Base-by-base conservation (phyloP, 2,329 filamentous ascomycete species). In the Calonectria hongkongensis region DNA sequence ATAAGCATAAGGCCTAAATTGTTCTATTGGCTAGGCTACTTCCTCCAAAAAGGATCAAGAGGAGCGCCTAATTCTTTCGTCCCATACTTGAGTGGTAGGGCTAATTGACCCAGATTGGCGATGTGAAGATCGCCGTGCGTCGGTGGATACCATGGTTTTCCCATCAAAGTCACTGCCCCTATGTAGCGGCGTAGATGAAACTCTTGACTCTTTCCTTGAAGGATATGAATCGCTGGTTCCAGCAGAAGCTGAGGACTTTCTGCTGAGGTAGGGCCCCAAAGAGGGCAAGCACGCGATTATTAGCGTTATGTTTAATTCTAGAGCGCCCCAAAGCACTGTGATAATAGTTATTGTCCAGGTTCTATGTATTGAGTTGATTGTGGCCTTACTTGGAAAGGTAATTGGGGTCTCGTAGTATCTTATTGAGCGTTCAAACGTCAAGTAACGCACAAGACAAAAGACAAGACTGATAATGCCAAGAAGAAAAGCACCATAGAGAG, bases 231-330 rank as follows among this genome's bases (percentile, higher is more conserved):
- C 33, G 2, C n/a, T 12, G 25, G 33, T 15, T 25, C 12, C 12
- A 15, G 33, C 16, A 18, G 54, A 27, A 18, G 4, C 21, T 8
- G 54, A 60, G 8, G 33, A 41, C n/a, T 33, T 41, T 41, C 54
- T 60, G n/a, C 54, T 60, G 0, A 41, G 13, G 13, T 60, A 60
- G 21, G 54, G 54, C 21, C 54, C 54, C 36, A 60, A 41, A 15
- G 54, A 60, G 21, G 54, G 54, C 21, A 60, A 60, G 3, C 54
- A 60, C 9, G 54, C 54, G 25, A 60, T 60, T 27, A 60, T 60
- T 5, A 60, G 54, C 2, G 54, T 60, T 6, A 60, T 60, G 7
- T 60, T 41, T 3, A 60, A 36, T 27, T 60, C 54, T 4, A 60
- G 54, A 28, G 15, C 18, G 41, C 21, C 21, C 54, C 54, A 60